Conservation (phyloP, 2,329 filamentous ascomycete species). For the Epichloe baconii region DNA sequence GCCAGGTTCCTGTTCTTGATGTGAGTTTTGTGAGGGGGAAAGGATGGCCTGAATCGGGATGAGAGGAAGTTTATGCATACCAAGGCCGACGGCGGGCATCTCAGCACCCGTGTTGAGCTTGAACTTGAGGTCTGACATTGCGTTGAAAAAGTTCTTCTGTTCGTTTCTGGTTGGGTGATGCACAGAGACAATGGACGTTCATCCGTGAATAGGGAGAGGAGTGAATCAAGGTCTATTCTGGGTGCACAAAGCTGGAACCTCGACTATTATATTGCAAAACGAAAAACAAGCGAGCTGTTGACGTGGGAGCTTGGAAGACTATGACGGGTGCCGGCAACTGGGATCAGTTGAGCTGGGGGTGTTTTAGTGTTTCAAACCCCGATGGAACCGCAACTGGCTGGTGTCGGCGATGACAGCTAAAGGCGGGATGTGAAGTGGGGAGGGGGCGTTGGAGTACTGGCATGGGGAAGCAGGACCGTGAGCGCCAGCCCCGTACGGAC, state of each 20-base stretch:
- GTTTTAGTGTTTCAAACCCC: neutral
- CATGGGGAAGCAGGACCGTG: slow-evolving; percentile 12
- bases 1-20: slow-evolving; percentile 47
- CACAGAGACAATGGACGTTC: no score
- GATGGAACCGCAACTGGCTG: slow-evolving; percentile 4
- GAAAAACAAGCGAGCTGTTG: neutral
- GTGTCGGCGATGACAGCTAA: slow-evolving; percentile 6
- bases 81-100: slow-evolving; percentile 51
- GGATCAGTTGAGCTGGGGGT: neutral
- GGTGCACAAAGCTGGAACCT: no score
- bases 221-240: no score
- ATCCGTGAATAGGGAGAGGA: no score
- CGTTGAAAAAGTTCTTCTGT: neutral
- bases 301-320: neutral
- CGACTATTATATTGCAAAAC: neutral
- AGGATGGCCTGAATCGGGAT: neutral
- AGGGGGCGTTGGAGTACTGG: neutral
- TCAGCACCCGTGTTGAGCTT: slow-evolving; percentile 51
- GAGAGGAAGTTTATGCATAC: slow-evolving; percentile 25
- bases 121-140: slow-evolving; percentile 25
- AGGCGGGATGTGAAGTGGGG: neutral
- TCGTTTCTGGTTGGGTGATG: neutral
- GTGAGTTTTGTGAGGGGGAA: neutral
- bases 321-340: neutral
- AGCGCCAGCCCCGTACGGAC: neutral